Percentiles rank a stretch among this genome's conserved stretches.
Conservation (phyloP, 805 yeast genomes). For the Cyberlindnera misumaiensis region DNA sequence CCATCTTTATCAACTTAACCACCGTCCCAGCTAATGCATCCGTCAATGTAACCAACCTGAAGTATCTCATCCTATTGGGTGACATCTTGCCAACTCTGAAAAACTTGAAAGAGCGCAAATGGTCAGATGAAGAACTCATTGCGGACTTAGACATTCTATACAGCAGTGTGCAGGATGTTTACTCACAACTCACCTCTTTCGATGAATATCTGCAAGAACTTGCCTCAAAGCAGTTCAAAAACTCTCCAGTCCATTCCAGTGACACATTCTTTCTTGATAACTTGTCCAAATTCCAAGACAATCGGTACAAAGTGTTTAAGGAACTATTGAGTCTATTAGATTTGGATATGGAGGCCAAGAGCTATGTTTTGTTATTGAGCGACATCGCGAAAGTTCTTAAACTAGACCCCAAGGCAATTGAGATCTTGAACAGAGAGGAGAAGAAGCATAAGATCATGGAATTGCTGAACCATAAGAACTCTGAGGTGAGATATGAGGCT, state of each 20-base stretch:
- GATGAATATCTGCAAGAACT: conserved; percentile 89
- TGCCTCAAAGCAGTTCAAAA: conserved; percentile 65
- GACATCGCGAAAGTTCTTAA: conserved; percentile 60
- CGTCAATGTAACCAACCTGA: conserved; percentile 43
- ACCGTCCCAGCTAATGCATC: conserved; percentile 26
- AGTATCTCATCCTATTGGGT: conserved; percentile 63
- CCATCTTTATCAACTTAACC: conserved; percentile 61
- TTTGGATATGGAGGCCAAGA: conserved; percentile 29
- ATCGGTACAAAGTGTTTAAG: conserved; percentile 66
- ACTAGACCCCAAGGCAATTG: conserved; percentile 54
- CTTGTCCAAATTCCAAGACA: conserved; percentile 64
- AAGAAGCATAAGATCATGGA: conserved; percentile 80
- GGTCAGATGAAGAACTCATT: conserved; percentile 89
- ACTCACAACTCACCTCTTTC: conserved; percentile 76
- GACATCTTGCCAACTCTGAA: conserved; percentile 66
- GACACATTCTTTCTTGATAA: conserved; percentile 89
- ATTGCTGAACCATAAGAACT: conserved; percentile 69
- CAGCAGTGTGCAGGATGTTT: conserved; percentile 61
- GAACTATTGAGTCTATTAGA: conserved; percentile 49
- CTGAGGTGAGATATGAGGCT: conserved; percentile 91
- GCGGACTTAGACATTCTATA: conserved; percentile 57
- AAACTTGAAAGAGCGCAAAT: conserved; percentile 76
- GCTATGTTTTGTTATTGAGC: conserved; percentile 56
- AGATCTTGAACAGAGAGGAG: conserved; percentile 45
- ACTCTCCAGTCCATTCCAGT: conserved; percentile 91